Percentiles rank a stretch among this genome's conserved stretches.
phyloP scores from a whole-genome alignment of 129 eudicot species.

The Artemisia tridentata region DNA sequence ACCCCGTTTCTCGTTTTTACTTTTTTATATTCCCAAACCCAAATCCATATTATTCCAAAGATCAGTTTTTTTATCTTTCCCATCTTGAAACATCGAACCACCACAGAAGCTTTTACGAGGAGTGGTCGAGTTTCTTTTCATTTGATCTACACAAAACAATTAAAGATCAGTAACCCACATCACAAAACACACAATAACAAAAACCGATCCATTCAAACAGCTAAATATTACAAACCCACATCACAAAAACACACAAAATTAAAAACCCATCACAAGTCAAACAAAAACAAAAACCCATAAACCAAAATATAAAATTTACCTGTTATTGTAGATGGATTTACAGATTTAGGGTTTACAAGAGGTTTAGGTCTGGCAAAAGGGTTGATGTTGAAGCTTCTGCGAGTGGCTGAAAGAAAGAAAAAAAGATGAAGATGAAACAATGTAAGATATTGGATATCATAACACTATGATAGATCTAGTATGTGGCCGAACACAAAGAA shows the following conservation, averaged over 20 bases:
- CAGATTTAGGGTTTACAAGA: conserved; percentile 41
- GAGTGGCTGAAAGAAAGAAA: conserved; percentile 31
- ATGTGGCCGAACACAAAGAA: too few species aligned
- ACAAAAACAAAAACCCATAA: neutral
- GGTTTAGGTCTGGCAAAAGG: conserved; percentile 52
- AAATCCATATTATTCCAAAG: too few species aligned
- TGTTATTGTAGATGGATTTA: conserved; percentile 34
- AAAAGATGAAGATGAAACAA: too few species aligned
- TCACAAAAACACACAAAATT: neutral
- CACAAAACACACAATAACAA: neutral
- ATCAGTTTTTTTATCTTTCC: too few species aligned
- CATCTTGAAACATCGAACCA: conserved; percentile 39
- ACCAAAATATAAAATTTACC: conserved; percentile 34
- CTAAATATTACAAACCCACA: neutral
- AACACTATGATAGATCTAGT: too few species aligned
- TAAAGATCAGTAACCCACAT: neutral
- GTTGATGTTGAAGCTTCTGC: conserved; percentile 65
- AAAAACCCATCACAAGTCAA: neutral
- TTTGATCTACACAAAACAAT: conserved; percentile 32
- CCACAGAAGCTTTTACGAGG: conserved; percentile 34
- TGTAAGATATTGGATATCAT: too few species aligned
- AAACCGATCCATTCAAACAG: neutral
- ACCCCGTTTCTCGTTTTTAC: too few species aligned
- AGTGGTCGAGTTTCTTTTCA: conserved; percentile 31
- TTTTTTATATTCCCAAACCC: too few species aligned